Percentiles rank a stretch among this genome's conserved stretches.
phyloP scores from a whole-genome alignment of 2,329 filamentous ascomycete genomes.

The Rhynchosporium secalis region DNA sequence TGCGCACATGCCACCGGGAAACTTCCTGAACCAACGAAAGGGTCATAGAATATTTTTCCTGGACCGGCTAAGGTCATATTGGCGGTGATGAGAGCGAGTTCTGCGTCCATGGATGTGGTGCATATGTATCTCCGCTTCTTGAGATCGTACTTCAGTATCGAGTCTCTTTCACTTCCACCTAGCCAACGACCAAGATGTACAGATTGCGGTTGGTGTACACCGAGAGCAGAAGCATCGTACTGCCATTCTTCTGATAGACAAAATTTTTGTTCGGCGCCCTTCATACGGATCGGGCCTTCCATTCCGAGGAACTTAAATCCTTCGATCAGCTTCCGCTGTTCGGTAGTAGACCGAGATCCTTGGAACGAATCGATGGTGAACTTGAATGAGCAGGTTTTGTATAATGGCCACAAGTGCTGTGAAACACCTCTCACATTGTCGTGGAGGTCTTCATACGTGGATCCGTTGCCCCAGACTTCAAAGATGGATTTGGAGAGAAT shows the following conservation, averaged over 20 bases:
- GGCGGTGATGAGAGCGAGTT: slow-evolving; percentile 85
- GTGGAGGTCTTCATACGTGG: slow-evolving; percentile 68
- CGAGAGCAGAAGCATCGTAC: slow-evolving; percentile 49
- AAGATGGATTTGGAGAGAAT: slow-evolving; percentile 82
- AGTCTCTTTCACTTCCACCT: slow-evolving; percentile 64
- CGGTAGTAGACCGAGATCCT: slow-evolving; percentile 62
- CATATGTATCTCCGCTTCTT: slow-evolving; percentile 94
- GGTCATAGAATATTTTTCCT: slow-evolving; percentile 88
- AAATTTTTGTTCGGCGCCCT: slow-evolving; percentile 71
- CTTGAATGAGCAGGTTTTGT: slow-evolving; percentile 70
- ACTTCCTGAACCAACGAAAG: slow-evolving; percentile 92
- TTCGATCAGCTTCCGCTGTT: slow-evolving; percentile 76
- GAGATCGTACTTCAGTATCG: slow-evolving; percentile 75
- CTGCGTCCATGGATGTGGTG: slow-evolving; percentile 96
- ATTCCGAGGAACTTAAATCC: slow-evolving; percentile 78
- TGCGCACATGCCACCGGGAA: slow-evolving; percentile 89
- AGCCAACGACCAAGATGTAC: slow-evolving; percentile 75
- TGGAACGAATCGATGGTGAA: slow-evolving; percentile 84
- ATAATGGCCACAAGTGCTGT: slow-evolving; percentile 64
- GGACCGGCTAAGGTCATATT: slow-evolving; percentile 83
- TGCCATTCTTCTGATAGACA: slow-evolving; percentile 82
- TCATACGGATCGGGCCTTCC: slow-evolving; percentile 75
- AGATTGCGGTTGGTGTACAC: slow-evolving; percentile 54
- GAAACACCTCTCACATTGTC: slow-evolving; percentile 60
- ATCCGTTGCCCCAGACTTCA: slow-evolving; percentile 81